These are phyloP conservation scores for Hymenoscyphus albidus DNA, from an alignment of 2,329 filamentous ascomycete species.

Conservation along the genomic window DNA sequence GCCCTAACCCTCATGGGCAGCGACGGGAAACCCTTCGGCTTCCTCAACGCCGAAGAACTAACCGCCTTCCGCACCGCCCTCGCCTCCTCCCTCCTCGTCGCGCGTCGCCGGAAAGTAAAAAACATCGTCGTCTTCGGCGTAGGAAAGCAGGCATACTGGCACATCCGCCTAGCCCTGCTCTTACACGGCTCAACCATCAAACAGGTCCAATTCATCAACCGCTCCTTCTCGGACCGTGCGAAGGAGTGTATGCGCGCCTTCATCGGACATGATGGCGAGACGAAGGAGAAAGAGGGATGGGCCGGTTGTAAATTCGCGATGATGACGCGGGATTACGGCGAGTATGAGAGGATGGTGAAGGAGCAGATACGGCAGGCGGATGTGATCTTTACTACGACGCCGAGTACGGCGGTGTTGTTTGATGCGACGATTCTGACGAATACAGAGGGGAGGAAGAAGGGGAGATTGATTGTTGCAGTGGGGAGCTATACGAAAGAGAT, in stretches of 20 bases:
- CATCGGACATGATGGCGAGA: constrained; percentile 39
- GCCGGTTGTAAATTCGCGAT: constrained; percentile 62
- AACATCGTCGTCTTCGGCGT: constrained; percentile 82
- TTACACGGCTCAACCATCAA: constrained; percentile 68
- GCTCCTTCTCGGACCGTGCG: constrained; percentile 59
- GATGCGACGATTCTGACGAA: constrained; percentile 68
- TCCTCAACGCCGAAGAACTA: constrained; percentile 69
- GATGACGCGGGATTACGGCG: constrained; percentile 67
- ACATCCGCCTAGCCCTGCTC: constrained; percentile 77
- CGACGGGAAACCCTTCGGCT: constrained; percentile 58
- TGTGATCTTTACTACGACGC: constrained; percentile 86
- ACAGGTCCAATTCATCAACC: constrained; percentile 79
- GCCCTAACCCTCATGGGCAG: constrained; percentile 66
- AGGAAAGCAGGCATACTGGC: constrained; percentile 92
- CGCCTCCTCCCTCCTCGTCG: constrained; percentile 62
- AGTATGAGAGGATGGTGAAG: constrained; percentile 61
- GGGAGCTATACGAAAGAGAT: constrained; percentile 69
- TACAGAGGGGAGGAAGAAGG: constrained; percentile 64
- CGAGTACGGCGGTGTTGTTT: constrained; percentile 70
- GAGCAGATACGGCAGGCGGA: constrained; percentile 69
- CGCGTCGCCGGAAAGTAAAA: constrained; percentile 64
- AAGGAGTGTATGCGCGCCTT: constrained; percentile 49
- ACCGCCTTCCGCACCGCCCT: constrained; percentile 80
- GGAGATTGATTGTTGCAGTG: constrained; percentile 67
- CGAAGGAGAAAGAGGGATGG: constrained; percentile 59